Percentiles rank a stretch among this genome's conserved stretches.
Conservation (phyloP, 129 eudicot species). For the Flaveria brownii region DNA sequence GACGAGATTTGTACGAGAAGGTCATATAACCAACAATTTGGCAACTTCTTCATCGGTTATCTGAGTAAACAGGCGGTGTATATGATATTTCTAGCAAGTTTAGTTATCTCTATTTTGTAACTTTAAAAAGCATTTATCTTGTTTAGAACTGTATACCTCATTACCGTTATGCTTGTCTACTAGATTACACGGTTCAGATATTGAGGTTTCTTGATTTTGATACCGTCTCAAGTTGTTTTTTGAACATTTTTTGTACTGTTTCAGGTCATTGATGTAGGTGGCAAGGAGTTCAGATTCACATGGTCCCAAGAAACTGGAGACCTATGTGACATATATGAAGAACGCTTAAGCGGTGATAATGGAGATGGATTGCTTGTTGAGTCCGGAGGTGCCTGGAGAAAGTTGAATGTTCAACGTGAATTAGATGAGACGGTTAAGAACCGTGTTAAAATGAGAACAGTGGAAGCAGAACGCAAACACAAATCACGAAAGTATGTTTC, state of each 20-base stretch:
- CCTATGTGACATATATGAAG: constrained; percentile 90
- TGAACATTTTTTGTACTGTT: constrained; percentile 10
- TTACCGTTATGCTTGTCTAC: neutral
- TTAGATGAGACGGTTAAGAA: constrained; percentile 81
- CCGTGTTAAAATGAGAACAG: constrained; percentile 81
- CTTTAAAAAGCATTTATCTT: neutral
- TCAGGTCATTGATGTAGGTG: constrained; percentile 91
- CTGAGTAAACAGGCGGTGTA: neutral
- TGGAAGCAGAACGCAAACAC: constrained; percentile 78
- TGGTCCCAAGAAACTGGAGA: constrained; percentile 81
- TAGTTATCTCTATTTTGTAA: neutral
- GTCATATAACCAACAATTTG: neutral
- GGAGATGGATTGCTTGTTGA: constrained; percentile 90
- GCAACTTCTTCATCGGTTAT: neutral
- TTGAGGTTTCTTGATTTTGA: constrained; percentile 14
- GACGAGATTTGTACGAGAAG: neutral
- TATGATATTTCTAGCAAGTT: neutral
- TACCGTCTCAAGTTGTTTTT: constrained; percentile 2
- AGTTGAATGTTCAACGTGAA: constrained; percentile 79
- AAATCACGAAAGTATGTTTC: constrained; percentile 80
- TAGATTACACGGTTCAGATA: constrained; percentile 17
- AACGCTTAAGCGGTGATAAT: constrained; percentile 73
- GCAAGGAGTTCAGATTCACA: constrained; percentile 82
- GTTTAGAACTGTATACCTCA: constrained; percentile 5
- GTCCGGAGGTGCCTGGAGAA: constrained; percentile 84